Base-by-base conservation (phyloP, 2,329 filamentous ascomycete species). In the Arthrobotrys entomopaga region DNA sequence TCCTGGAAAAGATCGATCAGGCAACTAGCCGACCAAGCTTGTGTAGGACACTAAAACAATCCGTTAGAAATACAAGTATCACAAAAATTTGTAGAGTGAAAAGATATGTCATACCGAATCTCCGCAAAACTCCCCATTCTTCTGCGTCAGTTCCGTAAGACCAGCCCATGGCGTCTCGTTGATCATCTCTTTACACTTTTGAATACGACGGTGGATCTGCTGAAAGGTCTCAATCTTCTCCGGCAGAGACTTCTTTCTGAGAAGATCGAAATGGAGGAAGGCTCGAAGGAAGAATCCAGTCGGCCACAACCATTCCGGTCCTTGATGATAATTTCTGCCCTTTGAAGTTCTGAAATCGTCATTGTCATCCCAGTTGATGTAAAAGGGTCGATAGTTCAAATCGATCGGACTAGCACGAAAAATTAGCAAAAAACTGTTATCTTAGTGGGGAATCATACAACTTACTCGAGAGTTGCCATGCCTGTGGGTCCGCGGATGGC, bases 291-390 rank as follows among this genome's bases (percentile, higher is more conserved):
- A 99, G 84, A 93, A 99, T 3, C 95, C 95, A 0, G 92, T 94
- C 0, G 94, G 96, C 95, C 95, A 99, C 22, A 97, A 84, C 95
- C 95, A 99, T 81, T 99, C 95, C 0, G 95, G 96, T 3, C 95
- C 95, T 81, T 98, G 94, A 82, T 99, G 95, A 83, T 99, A 99
- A 82, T 98, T 99, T 66, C 95, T 87, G 57, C 95, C 95, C 82
- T 98, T 98, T 78, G 91, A 89, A 0, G 94, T 98, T 10, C 91
- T 87, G 80, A 97, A 98, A 81, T 98, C 91, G 11, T 87, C 88
- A 72, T 90, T 94, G 82, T 99, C 95, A 79, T 98, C 94, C 77
- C 90, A 91, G 83, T 99, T 99, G 84, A 90, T 89, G 83, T 99
- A 99, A 84, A 95, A 92, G 0, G 93, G 93, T 2, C 91, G 88